A percentile compares a stretch with the other conserved stretches of the same genome.
Conservation (phyloP, 768 basidiomycete genomes). For the Trametes cingulata region DNA sequence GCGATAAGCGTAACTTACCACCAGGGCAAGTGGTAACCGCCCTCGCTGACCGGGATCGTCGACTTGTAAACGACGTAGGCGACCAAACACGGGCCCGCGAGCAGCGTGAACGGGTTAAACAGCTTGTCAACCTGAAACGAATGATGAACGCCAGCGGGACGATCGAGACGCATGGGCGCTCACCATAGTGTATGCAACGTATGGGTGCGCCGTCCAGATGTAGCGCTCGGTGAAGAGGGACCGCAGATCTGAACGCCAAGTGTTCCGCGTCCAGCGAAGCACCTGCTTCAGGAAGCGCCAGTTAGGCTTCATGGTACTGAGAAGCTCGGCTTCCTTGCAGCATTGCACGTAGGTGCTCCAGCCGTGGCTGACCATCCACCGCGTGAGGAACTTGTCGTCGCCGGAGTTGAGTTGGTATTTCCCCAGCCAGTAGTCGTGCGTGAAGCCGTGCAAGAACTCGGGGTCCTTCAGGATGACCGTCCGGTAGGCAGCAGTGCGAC, state of each 20-base stretch:
- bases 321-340: conserved; percentile 81
- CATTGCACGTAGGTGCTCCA: conserved; percentile 94
- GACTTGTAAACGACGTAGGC: conserved; percentile 77
- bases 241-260: conserved; percentile 88
- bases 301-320: conserved; percentile 95
- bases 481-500: conserved; percentile 90
- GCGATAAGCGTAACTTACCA: conserved; percentile 51
- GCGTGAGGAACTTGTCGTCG: conserved; percentile 91
- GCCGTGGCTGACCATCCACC: conserved; percentile 96
- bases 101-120: conserved; percentile 83
- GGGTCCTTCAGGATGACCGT: conserved; percentile 95
- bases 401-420: conserved; percentile 95
- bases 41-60: conserved; percentile 61
- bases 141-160: conserved; percentile 6
- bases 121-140: conserved; percentile 71
- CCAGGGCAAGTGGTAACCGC: conserved; percentile 81
- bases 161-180: conserved; percentile 14
- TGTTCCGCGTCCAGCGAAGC: conserved; percentile 90
- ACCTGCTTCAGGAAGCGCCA: conserved; percentile 96
- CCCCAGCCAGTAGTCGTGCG: conserved; percentile 90
- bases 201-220: conserved; percentile 85
- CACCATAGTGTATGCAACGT: conserved; percentile 87
- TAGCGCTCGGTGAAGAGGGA: conserved; percentile 87
- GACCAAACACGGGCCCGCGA: conserved; percentile 82
- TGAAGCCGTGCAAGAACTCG: conserved; percentile 90